Conservation (phyloP, 1,284 basidiomycete genomes). For the Tilletiaria anomala region DNA sequence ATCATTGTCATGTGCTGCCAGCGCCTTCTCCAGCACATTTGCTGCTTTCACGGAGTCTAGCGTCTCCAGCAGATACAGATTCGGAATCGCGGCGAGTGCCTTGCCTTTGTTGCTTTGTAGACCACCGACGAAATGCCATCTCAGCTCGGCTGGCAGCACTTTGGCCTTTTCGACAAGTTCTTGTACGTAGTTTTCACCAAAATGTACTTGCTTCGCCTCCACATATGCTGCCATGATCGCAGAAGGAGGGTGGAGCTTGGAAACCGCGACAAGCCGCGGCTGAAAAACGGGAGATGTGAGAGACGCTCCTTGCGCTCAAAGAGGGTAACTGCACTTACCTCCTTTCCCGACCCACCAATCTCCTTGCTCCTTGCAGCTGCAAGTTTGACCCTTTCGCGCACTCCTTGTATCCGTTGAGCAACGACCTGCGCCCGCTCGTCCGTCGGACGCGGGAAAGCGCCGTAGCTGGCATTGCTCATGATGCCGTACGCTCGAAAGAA, state of each 20-base stretch:
- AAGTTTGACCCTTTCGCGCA: too few relatives aligned
- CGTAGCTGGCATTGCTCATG: too few relatives aligned
- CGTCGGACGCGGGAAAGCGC: too few relatives aligned
- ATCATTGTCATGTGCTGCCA: constrained; percentile 45
- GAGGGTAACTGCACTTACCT: too few relatives aligned
- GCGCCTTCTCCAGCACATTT: constrained; percentile 61
- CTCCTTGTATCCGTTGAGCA: too few relatives aligned
- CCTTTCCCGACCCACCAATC: too few relatives aligned
- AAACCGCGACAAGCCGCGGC: constrained; percentile 67
- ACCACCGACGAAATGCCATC: constrained; percentile 94
- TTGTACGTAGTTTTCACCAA: constrained; percentile 96
- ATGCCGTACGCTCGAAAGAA: too few relatives aligned
- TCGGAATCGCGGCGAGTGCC: constrained; percentile 73
- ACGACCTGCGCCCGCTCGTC: too few relatives aligned
- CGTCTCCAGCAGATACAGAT: constrained; percentile 77
- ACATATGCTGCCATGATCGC: constrained; percentile 55
- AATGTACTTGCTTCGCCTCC: constrained; percentile 59
- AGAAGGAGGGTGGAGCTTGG: constrained; percentile 78
- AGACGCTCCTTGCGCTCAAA: too few relatives aligned
- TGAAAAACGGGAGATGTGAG: too few relatives aligned
- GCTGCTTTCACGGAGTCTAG: constrained; percentile 76
- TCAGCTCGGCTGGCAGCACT: constrained; percentile 34
- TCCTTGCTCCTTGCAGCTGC: too few relatives aligned
- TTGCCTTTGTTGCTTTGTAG: constrained; percentile 94
- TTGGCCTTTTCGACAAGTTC: constrained; percentile 64